These are phyloP conservation scores for Cokeromyces recurvatus DNA, from an alignment of 371 early-diverging fungal genomes.

Conservation along the genomic window DNA sequence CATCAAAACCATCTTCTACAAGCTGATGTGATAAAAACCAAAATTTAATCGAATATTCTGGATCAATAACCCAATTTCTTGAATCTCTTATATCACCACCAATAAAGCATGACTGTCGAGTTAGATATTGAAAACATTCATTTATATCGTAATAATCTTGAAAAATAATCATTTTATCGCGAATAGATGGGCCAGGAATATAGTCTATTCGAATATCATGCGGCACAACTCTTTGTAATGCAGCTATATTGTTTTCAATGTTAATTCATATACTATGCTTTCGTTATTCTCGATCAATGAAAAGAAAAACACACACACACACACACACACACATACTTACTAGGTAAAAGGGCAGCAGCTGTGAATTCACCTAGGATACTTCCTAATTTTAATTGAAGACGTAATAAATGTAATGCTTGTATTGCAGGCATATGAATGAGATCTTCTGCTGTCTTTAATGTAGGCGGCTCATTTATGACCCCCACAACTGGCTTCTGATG, in stretches of 20 bases:
- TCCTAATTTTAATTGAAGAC: constrained; percentile 31
- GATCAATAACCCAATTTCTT: constrained; percentile 42
- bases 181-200: constrained; percentile 20
- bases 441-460: constrained; percentile 26
- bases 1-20: constrained; percentile 11
- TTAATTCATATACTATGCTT: no score
- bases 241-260: no score
- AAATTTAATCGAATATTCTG: constrained; percentile 40
- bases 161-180: constrained; percentile 42
- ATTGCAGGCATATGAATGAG: constrained; percentile 28
- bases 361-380: constrained; percentile 24
- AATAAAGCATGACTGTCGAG: constrained; percentile 37
- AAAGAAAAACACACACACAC: no score
- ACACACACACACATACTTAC: no score
- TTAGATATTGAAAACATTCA: constrained; percentile 39
- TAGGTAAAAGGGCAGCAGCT: constrained; percentile 19
- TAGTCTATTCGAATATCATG: constrained; percentile 44
- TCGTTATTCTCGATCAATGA: no score
- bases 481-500: constrained; percentile 21
- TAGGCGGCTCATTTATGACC: constrained; percentile 21
- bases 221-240: constrained; percentile 34
- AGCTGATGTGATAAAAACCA: constrained; percentile 42
- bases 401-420: constrained; percentile 35
- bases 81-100: constrained; percentile 48
- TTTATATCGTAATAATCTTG: constrained; percentile 36